A percentile compares a stretch with the other conserved stretches of the same genome.
Evolutionary conservation across 208 protist genomes (phyloP).

Genomic region (Crithidia thermophila): DNA sequence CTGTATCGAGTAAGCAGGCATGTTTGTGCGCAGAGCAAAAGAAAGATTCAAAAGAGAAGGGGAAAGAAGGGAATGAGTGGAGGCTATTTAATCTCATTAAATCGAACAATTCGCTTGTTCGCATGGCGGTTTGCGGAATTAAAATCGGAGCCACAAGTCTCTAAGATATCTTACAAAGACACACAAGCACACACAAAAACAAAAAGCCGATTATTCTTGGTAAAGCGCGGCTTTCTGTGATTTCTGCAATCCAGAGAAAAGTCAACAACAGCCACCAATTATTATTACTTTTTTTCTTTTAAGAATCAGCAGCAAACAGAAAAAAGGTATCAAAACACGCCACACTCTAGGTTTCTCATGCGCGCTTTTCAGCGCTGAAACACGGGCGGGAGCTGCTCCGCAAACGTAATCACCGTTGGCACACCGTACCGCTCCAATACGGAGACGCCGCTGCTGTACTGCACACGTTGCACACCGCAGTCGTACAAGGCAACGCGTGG

Average conservation of each 20-base stretch:
- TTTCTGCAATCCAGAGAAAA: too few relatives aligned
- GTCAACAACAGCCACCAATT: too few relatives aligned
- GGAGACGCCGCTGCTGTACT: conserved; percentile 45
- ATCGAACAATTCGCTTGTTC: too few relatives aligned
- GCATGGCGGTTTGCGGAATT: not conserved
- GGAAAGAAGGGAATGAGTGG: not conserved
- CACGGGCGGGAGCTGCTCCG: conserved; percentile 38
- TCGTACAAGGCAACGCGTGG: conserved; percentile 30
- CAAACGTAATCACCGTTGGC: conserved; percentile 54
- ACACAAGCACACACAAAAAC: too few relatives aligned
- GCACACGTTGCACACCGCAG: conserved; percentile 39
- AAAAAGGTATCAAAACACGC: too few relatives aligned
- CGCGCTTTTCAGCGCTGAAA: conserved; percentile 22
- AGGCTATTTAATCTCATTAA: not conserved
- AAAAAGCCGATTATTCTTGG: too few relatives aligned
- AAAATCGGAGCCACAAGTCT: too few relatives aligned
- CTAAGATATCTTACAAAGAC: too few relatives aligned
- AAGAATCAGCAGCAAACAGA: too few relatives aligned
- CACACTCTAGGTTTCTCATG: not conserved
- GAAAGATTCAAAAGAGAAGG: not conserved
- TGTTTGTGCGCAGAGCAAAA: not conserved
- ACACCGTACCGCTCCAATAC: conserved; percentile 39
- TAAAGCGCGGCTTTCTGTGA: too few relatives aligned
- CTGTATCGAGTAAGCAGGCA: not conserved
- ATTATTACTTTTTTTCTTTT: too few relatives aligned